Evolutionary conservation across 1,284 basidiomycete species (phyloP).

Genomic region (Calocybe gambosa): DNA sequence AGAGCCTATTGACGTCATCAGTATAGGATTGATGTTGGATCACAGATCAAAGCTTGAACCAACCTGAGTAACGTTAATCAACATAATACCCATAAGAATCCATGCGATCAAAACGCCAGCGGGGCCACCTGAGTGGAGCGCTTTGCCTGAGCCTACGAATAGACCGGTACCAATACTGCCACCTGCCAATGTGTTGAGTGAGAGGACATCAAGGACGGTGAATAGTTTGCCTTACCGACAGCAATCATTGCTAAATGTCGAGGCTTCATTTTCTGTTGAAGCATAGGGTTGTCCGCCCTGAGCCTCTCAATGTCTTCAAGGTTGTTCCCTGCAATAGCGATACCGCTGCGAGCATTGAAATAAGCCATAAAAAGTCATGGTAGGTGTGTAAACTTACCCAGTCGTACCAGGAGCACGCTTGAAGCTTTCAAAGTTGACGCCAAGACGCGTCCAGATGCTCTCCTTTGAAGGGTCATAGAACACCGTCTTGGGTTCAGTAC

Average conservation of each 20-base stretch:
- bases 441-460: conserved; percentile 35
- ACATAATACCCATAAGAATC: conserved; percentile 39
- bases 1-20: conserved; percentile 23
- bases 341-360: conserved; percentile 22
- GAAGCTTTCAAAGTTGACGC: conserved; percentile 36
- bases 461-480: conserved; percentile 43
- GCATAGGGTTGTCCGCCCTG: conserved; percentile 36
- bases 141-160: conserved; percentile 45
- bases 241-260: conserved; percentile 41
- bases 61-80: conserved; percentile 41
- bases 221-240: conserved; percentile 27
- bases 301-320: conserved; percentile 30
- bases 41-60: conserved; percentile 1
- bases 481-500: conserved; percentile 19
- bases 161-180: conserved; percentile 49
- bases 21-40: too few species aligned
- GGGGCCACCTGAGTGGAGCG: conserved; percentile 34
- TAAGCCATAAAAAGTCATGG: neutral
- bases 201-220: neutral
- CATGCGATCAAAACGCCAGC: conserved; percentile 37
- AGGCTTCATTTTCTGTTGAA: conserved; percentile 42
- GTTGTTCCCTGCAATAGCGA: conserved; percentile 29
- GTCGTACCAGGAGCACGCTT: conserved; percentile 39
- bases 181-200: conserved; percentile 23
- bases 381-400: conserved; percentile 25